A percentile compares a stretch with the other conserved stretches of the same genome.
Conservation (phyloP, 2,329 filamentous ascomycete genomes). For the Cladosporium sp. region DNA sequence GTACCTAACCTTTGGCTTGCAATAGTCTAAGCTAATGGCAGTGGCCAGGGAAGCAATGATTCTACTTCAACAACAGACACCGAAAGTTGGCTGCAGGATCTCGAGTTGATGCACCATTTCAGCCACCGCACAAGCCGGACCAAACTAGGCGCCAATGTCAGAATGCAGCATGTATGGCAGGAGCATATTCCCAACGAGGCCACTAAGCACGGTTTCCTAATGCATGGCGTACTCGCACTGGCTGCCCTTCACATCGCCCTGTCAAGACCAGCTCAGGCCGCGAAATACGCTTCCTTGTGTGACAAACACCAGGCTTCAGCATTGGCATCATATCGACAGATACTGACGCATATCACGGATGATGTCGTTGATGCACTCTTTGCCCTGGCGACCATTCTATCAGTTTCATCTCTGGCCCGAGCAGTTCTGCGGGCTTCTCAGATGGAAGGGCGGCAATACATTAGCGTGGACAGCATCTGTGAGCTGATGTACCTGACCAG, state of each 20-base stretch:
- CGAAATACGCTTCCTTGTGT: slow-evolving; percentile 18
- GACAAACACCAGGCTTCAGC: slow-evolving; percentile 26
- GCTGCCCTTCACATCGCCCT: slow-evolving; percentile 22
- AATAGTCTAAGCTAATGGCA: neutral
- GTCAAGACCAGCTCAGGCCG: slow-evolving; percentile 13
- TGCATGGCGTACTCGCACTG: slow-evolving; percentile 25
- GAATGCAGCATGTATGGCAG: slow-evolving; percentile 19
- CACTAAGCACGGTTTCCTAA: slow-evolving; percentile 21
- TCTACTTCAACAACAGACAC: slow-evolving; percentile 7
- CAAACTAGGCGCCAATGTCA: slow-evolving; percentile 13
- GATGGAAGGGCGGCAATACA: slow-evolving; percentile 14
- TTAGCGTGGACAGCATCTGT: slow-evolving; percentile 22
- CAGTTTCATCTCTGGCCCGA: slow-evolving; percentile 12
- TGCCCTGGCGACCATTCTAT: slow-evolving; percentile 17
- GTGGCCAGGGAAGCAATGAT: neutral
- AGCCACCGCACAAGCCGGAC: slow-evolving; percentile 4
- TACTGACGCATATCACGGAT: slow-evolving; percentile 17
- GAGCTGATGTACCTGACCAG: slow-evolving; percentile 21
- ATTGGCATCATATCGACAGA: slow-evolving; percentile 18
- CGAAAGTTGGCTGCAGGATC: slow-evolving; percentile 25
- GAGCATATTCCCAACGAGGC: slow-evolving; percentile 22
- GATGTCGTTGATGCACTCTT: slow-evolving; percentile 21
- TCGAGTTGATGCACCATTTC: slow-evolving; percentile 28
- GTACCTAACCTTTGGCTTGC: neutral
- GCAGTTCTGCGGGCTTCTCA: slow-evolving; percentile 10